Evolutionary conservation across 2,329 filamentous ascomycete genomes (phyloP), one percentile per base, ranked within the genome.

Genomic region (Cladophialophora carrionii): DNA sequence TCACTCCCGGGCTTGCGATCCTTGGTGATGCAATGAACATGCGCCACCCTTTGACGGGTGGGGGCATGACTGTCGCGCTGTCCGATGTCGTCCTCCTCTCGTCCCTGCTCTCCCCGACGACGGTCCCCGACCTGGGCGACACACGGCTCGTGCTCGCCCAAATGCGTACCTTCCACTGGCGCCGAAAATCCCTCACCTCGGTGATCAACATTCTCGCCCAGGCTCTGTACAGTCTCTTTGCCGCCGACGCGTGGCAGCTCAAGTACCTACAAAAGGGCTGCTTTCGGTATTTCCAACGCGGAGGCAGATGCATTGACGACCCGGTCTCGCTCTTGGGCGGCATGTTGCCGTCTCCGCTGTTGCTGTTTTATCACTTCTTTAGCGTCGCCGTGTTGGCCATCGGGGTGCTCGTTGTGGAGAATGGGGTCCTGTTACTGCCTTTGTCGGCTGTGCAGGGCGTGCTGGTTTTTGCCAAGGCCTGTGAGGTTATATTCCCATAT

Each of bases 131-230:
- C 68, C 84, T 99, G 2, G 84, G 84, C 64, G 85, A 96, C 77
- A 84, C 85, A 2, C 76, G 78, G 1, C 83, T 85, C 46, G 87
- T 99, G 5, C 79, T 88, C 61, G 78, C 79, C 58, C 90, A 90
- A 71, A 87, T 98, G 81, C 79, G 83, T 12, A 77, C 82, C 17
- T 95, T 98, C 80, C 92, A 98, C 83, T 96, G 91, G 91, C 83
- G 83, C 71, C 87, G 95, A 73, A 98, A 98, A 81, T 81, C 83
- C 69, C 83, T 92, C 57, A 91, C 91, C 0, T 87, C 87, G 60
- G 93, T 96, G 71, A 95, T 99, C 83, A 99, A 99, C 78, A 96
- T 98, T 72, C 87, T 99, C n/a, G 94, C 95, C 1, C 91, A 95
- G 82, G 93, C 95, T 0, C 84, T 99, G 1, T 99, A 99, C 80